These are phyloP conservation scores for Nicotiana benthamiana DNA, from an alignment of 257 asterid species.

Conservation along the genomic window DNA sequence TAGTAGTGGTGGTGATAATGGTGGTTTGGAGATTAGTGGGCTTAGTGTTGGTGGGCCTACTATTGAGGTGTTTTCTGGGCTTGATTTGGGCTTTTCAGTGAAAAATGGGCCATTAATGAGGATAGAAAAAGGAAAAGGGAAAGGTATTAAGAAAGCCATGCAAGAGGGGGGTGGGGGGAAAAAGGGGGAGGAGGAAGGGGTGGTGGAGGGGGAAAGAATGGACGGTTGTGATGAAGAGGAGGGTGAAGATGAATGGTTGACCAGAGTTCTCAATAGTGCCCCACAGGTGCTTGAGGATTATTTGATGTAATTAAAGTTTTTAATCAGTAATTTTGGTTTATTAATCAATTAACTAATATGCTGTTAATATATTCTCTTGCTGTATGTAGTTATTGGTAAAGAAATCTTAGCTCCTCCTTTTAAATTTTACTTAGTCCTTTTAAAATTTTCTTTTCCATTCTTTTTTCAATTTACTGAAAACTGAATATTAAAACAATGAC, in stretches of 20 bases:
- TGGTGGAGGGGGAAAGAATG: not conserved
- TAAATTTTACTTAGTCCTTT: not conserved
- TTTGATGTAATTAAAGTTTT: not conserved
- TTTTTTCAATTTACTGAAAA: too few relatives aligned
- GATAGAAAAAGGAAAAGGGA: not conserved
- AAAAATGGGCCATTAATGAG: not conserved
- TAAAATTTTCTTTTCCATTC: not conserved
- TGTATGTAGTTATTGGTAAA: not conserved
- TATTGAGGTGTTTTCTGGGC: slow-evolving; percentile 8
- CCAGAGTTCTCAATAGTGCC: slow-evolving; percentile 7
- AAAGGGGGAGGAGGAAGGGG: not conserved
- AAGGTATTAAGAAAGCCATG: not conserved
- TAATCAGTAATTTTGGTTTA: not conserved
- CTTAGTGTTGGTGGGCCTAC: not conserved
- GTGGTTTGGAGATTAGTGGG: not conserved
- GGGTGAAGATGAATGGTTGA: slow-evolving; percentile 14
- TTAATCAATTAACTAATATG: not conserved
- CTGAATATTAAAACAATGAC: not conserved
- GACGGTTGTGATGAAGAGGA: slow-evolving; percentile 11
- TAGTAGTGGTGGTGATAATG: not conserved
- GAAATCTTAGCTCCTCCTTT: not conserved
- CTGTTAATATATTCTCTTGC: not conserved
- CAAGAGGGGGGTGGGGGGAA: not conserved
- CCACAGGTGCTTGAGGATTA: slow-evolving; percentile 9
- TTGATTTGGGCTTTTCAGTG: not conserved